Evolutionary conservation across 805 yeast species (phyloP).

Genomic region (Helenozyma rhizophorensis): DNA sequence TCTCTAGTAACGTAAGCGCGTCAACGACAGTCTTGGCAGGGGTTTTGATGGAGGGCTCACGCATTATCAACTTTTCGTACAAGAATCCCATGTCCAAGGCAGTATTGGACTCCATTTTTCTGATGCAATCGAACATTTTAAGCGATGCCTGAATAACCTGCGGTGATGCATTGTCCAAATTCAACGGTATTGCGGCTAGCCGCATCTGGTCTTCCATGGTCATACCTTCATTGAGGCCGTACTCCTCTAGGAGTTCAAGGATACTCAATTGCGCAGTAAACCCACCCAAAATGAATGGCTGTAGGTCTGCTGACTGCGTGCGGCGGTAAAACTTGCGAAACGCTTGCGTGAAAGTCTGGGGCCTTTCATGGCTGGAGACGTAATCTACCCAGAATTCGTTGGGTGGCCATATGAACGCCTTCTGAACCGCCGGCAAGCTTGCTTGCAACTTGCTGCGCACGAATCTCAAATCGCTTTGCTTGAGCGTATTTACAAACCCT

Average conservation of each 20-base stretch:
- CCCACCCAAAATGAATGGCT: conserved; percentile 35
- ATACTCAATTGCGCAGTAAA: conserved; percentile 34
- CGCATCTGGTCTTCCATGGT: conserved; percentile 54
- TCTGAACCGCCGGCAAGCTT: conserved; percentile 47
- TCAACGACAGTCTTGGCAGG: conserved; percentile 18
- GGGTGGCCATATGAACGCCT: conserved; percentile 81
- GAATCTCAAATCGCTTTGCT: conserved; percentile 10
- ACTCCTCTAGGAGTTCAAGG: conserved; percentile 41
- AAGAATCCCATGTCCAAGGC: conserved; percentile 48
- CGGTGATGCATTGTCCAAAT: conserved; percentile 26
- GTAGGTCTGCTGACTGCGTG: conserved; percentile 17
- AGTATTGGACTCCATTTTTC: conserved; percentile 48
- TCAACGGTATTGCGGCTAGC: conserved; percentile 61
- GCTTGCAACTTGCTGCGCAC: conserved; percentile 25
- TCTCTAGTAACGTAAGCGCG: conserved; percentile 44
- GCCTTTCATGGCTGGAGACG: conserved; percentile 55
- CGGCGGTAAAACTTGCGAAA: conserved; percentile 46
- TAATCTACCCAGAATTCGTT: conserved; percentile 63
- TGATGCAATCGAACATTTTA: conserved; percentile 47
- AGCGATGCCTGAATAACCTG: conserved; percentile 41
- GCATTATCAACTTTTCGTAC: conserved; percentile 20
- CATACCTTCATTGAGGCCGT: conserved; percentile 19
- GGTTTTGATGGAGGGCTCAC: conserved; percentile 17
- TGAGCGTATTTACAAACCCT: conserved; percentile 53
- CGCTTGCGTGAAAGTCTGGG: conserved; percentile 43